Percentiles rank a stretch among this genome's conserved stretches.
These are phyloP conservation scores for Cladosporium austrohemisphaericum DNA, from an alignment of 2,329 filamentous ascomycete genomes.

Conservation along the genomic window DNA sequence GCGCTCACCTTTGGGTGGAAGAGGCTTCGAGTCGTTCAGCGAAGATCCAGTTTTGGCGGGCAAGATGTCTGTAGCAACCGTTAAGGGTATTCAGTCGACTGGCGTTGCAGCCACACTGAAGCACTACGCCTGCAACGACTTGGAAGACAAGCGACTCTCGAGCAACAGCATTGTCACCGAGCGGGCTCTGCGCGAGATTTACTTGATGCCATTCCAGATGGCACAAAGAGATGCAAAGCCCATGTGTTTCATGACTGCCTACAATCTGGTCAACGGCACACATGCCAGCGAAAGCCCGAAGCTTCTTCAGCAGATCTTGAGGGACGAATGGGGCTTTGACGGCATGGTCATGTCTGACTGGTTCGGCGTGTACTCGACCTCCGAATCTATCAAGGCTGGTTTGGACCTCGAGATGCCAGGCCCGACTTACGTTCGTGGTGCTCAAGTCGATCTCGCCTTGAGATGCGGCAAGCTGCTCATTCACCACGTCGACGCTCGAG, in stretches of 20 bases:
- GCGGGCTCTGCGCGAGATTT: conserved; percentile 64
- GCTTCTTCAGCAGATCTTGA: conserved; percentile 63
- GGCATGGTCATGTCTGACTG: conserved; percentile 66
- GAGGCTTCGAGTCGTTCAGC: conserved; percentile 83
- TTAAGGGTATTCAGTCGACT: conserved; percentile 64
- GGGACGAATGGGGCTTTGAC: conserved; percentile 65
- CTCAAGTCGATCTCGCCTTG: conserved; percentile 29
- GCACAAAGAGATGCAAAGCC: conserved; percentile 43
- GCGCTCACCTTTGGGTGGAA: conserved; percentile 54
- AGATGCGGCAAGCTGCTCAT: conserved; percentile 26
- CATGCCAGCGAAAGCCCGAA: conserved; percentile 64
- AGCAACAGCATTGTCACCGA: conserved; percentile 64
- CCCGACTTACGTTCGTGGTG: conserved; percentile 53
- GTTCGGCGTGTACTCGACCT: conserved; percentile 69
- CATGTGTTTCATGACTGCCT: conserved; percentile 63
- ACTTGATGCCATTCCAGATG: conserved; percentile 72
- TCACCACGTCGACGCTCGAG: conserved; percentile 52
- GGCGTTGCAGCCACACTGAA: conserved; percentile 76
- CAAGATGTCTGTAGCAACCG: conserved; percentile 61
- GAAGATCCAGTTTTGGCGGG: conserved; percentile 77
- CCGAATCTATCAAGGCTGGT: conserved; percentile 64
- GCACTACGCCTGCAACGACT: conserved; percentile 71
- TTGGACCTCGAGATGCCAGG: conserved; percentile 85
- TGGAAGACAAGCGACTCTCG: conserved; percentile 64
- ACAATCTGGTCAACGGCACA: conserved; percentile 70